Percentiles rank a stretch among this genome's conserved stretches.
Evolutionary conservation across 2,329 filamentous ascomycete species (phyloP).

Genomic region (Xylaria sp.): DNA sequence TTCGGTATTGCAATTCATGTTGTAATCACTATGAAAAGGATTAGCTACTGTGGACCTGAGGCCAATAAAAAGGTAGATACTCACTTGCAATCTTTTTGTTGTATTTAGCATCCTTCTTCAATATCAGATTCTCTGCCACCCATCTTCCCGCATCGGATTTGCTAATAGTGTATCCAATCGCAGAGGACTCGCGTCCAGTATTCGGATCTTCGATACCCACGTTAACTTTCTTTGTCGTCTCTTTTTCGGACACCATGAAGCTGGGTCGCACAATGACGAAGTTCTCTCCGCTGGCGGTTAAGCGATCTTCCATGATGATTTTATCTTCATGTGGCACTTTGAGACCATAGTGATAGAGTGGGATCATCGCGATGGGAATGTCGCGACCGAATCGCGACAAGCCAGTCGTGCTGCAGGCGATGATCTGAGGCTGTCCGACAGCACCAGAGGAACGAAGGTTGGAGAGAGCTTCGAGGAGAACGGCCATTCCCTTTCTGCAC

Average conservation of each 20-base stretch:
- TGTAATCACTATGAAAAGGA: conserved; percentile 20
- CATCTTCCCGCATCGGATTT: conserved; percentile 61
- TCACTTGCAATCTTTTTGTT: conserved; percentile 50
- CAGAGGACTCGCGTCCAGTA: conserved; percentile 48
- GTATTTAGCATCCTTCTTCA: conserved; percentile 45
- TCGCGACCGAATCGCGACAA: conserved; percentile 55
- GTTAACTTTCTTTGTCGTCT: conserved; percentile 48
- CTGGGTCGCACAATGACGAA: conserved; percentile 55
- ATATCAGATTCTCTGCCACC: conserved; percentile 56
- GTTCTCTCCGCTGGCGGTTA: conserved; percentile 49
- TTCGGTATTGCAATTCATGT: conserved; percentile 8
- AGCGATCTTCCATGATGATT: conserved; percentile 56
- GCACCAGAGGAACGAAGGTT: conserved; percentile 47
- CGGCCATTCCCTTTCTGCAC: conserved; percentile 58
- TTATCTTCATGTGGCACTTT: conserved; percentile 61
- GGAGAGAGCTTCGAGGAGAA: conserved; percentile 56
- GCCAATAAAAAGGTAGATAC: conserved; percentile 10
- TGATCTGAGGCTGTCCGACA: conserved; percentile 51
- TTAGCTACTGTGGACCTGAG: background rate
- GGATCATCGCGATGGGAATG: conserved; percentile 56
- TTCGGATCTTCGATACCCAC: conserved; percentile 56
- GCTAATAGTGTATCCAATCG: conserved; percentile 61
- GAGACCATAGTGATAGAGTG: conserved; percentile 58
- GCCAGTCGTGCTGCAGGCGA: conserved; percentile 58
- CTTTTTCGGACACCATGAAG: conserved; percentile 48